A percentile compares a stretch with the other conserved stretches of the same genome.
Evolutionary conservation across 1,284 basidiomycete genomes (phyloP).

Genomic region (Chalciporus sp.): DNA sequence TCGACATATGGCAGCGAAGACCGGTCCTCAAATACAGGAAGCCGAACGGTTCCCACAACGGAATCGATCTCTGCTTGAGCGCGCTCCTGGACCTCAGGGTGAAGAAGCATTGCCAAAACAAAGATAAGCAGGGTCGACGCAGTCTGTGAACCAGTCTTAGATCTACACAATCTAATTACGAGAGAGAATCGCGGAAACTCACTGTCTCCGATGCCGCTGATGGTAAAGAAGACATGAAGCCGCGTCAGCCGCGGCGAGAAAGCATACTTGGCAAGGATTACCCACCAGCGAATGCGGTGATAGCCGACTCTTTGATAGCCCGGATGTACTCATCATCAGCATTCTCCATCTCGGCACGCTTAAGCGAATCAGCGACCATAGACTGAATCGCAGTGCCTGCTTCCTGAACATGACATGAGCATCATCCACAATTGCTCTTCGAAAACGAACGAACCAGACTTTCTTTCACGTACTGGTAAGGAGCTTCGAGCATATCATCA

Average conservation of each 20-base stretch:
- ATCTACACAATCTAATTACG: neutral
- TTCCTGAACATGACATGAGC: slow-evolving; percentile 14
- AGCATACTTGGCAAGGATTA: neutral
- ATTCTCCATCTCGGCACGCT: slow-evolving; percentile 11
- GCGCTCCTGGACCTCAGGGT: slow-evolving; percentile 29
- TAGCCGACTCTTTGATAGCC: slow-evolving; percentile 33
- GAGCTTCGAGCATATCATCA: slow-evolving; percentile 31
- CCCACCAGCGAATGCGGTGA: slow-evolving; percentile 35
- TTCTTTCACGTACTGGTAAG: slow-evolving; percentile 29
- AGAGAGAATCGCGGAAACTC: neutral
- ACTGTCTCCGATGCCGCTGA: slow-evolving; percentile 36
- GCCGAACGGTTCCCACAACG: slow-evolving; percentile 24
- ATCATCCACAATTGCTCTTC: neutral
- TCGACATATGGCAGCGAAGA: slow-evolving; percentile 30
- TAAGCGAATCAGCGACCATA: slow-evolving; percentile 31
- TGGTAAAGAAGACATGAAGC: neutral
- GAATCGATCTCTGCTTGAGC: slow-evolving; percentile 33
- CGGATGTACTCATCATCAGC: slow-evolving; percentile 11
- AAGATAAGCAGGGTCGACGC: slow-evolving; percentile 28
- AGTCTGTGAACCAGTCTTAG: slow-evolving; percentile 24
- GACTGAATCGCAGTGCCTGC: slow-evolving; percentile 31
- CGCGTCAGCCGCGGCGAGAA: neutral
- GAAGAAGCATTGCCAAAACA: slow-evolving; percentile 32
- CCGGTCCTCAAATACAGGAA: slow-evolving; percentile 33
- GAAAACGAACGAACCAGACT: slow-evolving; percentile 16